Conservation (phyloP, 768 basidiomycete genomes). For the Mycena leptocephala region DNA sequence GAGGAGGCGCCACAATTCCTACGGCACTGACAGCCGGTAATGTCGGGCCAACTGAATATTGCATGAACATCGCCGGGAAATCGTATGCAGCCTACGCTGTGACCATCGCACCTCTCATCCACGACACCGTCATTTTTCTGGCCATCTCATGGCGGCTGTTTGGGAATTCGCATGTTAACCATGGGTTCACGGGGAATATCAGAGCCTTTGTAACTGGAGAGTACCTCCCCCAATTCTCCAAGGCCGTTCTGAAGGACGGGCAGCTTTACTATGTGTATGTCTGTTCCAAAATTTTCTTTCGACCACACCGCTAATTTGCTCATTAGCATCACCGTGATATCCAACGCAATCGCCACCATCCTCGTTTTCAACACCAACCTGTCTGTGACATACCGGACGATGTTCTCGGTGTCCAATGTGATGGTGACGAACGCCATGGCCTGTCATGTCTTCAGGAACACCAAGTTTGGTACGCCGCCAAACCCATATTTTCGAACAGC, state of each 20-base stretch:
- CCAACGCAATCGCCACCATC: slow-evolving; percentile 45
- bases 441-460: slow-evolving; percentile 53
- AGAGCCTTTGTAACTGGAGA: slow-evolving; percentile 39
- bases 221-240: slow-evolving; percentile 50
- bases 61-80: slow-evolving; percentile 41
- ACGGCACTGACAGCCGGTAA: slow-evolving; percentile 34
- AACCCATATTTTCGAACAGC: too few relatives aligned
- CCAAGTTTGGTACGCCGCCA: too few relatives aligned
- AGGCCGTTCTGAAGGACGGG: slow-evolving; percentile 51
- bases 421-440: slow-evolving; percentile 51
- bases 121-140: slow-evolving; percentile 52
- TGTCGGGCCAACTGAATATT: slow-evolving; percentile 52
- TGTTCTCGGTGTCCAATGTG: slow-evolving; percentile 45
- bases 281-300: neutral
- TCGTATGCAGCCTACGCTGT: slow-evolving; percentile 43
- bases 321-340: slow-evolving; percentile 42
- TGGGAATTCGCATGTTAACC: slow-evolving; percentile 26
- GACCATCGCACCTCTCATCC: slow-evolving; percentile 45
- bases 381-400: slow-evolving; percentile 40
- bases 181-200: too few relatives aligned
- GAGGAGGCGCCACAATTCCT: neutral
- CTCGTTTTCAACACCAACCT: slow-evolving; percentile 36
- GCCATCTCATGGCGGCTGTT: slow-evolving; percentile 50
- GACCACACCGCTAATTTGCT: slow-evolving; percentile 28
- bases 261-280: slow-evolving; percentile 57